Base-by-base conservation (phyloP, 768 basidiomycete species). In the Hygrocybe coccinea region DNA sequence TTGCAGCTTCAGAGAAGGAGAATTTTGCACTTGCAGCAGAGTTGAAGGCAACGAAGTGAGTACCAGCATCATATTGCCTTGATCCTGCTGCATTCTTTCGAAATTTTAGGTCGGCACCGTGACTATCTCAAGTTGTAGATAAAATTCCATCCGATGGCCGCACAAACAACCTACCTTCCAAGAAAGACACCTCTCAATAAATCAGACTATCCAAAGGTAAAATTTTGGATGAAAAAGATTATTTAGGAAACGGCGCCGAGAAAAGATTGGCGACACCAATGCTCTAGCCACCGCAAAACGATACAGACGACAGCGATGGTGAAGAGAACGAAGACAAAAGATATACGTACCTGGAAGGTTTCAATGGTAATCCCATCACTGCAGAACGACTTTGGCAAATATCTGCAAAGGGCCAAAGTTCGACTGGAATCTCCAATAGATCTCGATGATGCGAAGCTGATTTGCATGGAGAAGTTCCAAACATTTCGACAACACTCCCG, bases 291-390 rank as follows among this genome's bases (percentile, higher is more conserved):
- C 46, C 6, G 43, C 12, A 29, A 10, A 36, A 49, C 3, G 52
- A 59, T 4, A 37, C 52, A 19, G 44, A 59, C 22, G 29, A 46
- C 37, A 17, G 15, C 8, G 21, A 36, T n/a, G 43, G 56, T 2
- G 41, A 58, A 15, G 15, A 29, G 6, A 29, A 29, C 8, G 34
- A 19, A 14, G 17, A 22, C 10, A 33, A 52, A 2, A 60, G 52
- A 51, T 37, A 59, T 49, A 49, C 52, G 7, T 63, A 60, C 47
- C 35, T 63, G 2, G 60, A 59, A 22, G 50, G 55, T 36, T n/a
- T 34, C 5, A 37, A 34, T 6, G 59, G 59, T 3, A 49, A 5
- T 11, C 45, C 56, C 15, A 37, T 62, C 7, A 38, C 45, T 37
- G 44, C 17, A 15, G 7, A 22, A 12, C 49, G 49, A 7, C 45